Evolutionary conservation across 2,329 filamentous ascomycete genomes (phyloP).

Genomic region (Xylariaceae sp.): DNA sequence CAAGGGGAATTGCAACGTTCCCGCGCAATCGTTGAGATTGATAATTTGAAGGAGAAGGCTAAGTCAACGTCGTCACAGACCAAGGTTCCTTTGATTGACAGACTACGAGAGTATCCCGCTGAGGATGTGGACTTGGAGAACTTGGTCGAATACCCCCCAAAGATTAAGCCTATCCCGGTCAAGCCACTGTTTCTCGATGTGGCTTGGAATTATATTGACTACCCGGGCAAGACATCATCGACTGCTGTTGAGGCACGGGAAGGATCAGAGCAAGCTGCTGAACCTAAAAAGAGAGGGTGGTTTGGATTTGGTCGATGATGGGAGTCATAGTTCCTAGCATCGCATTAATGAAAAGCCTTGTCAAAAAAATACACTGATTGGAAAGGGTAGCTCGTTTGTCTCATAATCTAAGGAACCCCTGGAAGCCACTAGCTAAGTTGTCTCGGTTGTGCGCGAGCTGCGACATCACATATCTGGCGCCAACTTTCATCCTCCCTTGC

Average conservation of each 20-base stretch:
- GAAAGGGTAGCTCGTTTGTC: background rate
- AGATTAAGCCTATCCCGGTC: constrained; percentile 75
- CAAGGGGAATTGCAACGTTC: constrained; percentile 72
- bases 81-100: constrained; percentile 63
- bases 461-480: constrained; percentile 20
- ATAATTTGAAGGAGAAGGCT: constrained; percentile 53
- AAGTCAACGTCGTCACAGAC: constrained; percentile 44
- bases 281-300: constrained; percentile 66
- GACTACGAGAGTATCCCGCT: constrained; percentile 69
- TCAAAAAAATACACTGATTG: too few species aligned
- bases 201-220: constrained; percentile 96
- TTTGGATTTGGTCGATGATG: constrained; percentile 63
- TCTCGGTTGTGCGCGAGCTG: constrained; percentile 18
- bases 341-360: background rate
- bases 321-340: constrained; percentile 12
- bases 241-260: constrained; percentile 25
- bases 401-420: background rate
- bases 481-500: constrained; percentile 17
- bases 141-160: constrained; percentile 82
- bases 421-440: background rate
- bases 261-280: constrained; percentile 35
- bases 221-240: constrained; percentile 60
- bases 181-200: constrained; percentile 96
- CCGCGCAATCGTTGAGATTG: constrained; percentile 81
- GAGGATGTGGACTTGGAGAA: constrained; percentile 71